Evolutionary conservation across 352 stramenopile genomes (phyloP).

Genomic region (Pythium apleroticum): DNA sequence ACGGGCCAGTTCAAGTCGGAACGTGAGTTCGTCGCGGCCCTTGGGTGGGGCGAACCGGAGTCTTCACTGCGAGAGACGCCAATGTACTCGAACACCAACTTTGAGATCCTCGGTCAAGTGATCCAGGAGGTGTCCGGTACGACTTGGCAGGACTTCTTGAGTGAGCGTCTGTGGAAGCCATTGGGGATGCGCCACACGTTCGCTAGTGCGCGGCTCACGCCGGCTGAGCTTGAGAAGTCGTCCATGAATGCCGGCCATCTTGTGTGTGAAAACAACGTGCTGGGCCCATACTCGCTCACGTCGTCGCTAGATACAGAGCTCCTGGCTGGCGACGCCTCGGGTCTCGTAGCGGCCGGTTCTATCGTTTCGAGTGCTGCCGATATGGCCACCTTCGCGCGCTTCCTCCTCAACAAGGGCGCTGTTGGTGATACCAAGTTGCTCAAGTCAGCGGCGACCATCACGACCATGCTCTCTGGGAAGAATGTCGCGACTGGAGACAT

Average conservation of each 20-base stretch:
- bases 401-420: conserved; percentile 64
- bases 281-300: conserved; percentile 45
- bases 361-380: conserved; percentile 53
- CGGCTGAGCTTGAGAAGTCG: not conserved
- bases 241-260: conserved; percentile 40
- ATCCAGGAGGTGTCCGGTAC: conserved; percentile 46
- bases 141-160: conserved; percentile 48
- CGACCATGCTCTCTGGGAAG: conserved; percentile 62
- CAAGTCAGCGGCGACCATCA: conserved; percentile 34
- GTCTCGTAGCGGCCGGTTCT: conserved; percentile 41
- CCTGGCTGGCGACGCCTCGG: conserved; percentile 5
- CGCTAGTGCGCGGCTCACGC: conserved; percentile 22
- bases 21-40: conserved; percentile 30
- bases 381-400: conserved; percentile 45
- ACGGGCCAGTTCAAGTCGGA: conserved; percentile 43
- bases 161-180: conserved; percentile 48
- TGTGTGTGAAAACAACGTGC: conserved; percentile 39
- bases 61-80: conserved; percentile 47
- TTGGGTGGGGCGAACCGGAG: conserved; percentile 38
- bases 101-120: conserved; percentile 56
- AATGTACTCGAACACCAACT: conserved; percentile 66
- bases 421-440: conserved; percentile 47
- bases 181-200: conserved; percentile 63
- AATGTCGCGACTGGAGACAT: conserved; percentile 34
- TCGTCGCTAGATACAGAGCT: conserved; percentile 33